Conservation (phyloP, 2,329 filamentous ascomycete species). For the Neopestalotiopsis rosae region DNA sequence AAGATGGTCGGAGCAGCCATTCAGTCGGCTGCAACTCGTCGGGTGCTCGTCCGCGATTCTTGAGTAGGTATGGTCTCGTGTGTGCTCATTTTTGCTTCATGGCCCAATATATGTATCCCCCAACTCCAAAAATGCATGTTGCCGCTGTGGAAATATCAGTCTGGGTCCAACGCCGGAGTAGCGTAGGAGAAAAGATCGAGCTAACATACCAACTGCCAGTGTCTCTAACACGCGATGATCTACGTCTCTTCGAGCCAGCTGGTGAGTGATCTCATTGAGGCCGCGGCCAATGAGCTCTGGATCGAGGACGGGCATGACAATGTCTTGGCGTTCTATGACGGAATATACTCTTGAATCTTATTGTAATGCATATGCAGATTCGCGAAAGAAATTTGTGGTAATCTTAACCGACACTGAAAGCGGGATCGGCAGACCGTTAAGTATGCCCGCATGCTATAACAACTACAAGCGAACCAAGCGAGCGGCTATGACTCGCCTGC, state of each 20-base stretch:
- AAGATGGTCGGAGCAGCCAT: background rate
- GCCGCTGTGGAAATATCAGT: background rate
- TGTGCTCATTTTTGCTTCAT: conserved; percentile 14
- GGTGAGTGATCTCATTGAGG: conserved; percentile 8
- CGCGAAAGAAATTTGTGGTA: background rate
- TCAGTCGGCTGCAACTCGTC: background rate
- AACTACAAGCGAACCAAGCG: background rate
- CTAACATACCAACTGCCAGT: conserved; percentile 11
- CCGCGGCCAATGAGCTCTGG: conserved; percentile 14
- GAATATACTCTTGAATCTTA: background rate
- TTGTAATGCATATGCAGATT: background rate
- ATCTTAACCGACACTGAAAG: background rate
- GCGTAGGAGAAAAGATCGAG: background rate
- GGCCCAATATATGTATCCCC: conserved; percentile 16
- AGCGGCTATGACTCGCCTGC: background rate
- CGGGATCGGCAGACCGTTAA: conserved; percentile 5
- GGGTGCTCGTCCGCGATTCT: background rate
- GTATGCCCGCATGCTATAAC: background rate
- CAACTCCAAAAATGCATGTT: conserved; percentile 16
- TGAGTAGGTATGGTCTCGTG: background rate
- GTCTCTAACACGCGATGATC: conserved; percentile 15
- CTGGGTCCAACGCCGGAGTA: background rate
- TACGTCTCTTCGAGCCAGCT: conserved; percentile 9
- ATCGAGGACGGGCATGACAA: conserved; percentile 11
- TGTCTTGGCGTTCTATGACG: background rate